phyloP scores from a whole-genome alignment of 148 eudicot genomes.

The Rhododendron mucronatum region DNA sequence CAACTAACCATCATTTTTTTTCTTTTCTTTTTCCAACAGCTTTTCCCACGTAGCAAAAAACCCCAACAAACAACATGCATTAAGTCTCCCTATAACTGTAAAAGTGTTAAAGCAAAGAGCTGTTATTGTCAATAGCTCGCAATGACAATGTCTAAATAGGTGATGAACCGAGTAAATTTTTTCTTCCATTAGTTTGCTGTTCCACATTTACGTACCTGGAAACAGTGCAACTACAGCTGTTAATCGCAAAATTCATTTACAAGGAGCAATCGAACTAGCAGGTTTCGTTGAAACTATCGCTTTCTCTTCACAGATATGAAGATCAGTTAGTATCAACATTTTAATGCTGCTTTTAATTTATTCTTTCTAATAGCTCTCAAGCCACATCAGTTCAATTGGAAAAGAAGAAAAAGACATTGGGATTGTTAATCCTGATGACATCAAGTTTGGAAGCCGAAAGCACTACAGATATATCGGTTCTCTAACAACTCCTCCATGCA shows the following conservation, averaged over 20 bases:
- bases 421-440: constrained; percentile 17
- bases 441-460: constrained; percentile 24
- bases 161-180: not conserved
- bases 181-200: not conserved
- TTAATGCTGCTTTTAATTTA: not conserved
- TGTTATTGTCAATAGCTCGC: not conserved
- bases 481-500: constrained; percentile 44
- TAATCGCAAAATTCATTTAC: not conserved
- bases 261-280: not conserved
- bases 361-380: constrained; percentile 13
- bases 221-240: not conserved
- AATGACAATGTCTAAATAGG: not conserved
- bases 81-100: too few relatives aligned
- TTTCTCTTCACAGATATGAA: not conserved
- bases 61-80: too few relatives aligned
- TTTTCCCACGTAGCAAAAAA: too few relatives aligned
- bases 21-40: too few relatives aligned
- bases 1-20: too few relatives aligned
- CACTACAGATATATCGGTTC: constrained; percentile 41
- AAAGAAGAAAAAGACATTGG: constrained; percentile 20
- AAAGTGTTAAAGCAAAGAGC: not conserved
- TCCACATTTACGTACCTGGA: not conserved
- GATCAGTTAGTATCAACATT: not conserved
- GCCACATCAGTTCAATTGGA: not conserved
- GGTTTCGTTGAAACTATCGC: not conserved